Conservation (phyloP, 768 basidiomycete genomes). For the Rhodotorula taiwanensis region DNA sequence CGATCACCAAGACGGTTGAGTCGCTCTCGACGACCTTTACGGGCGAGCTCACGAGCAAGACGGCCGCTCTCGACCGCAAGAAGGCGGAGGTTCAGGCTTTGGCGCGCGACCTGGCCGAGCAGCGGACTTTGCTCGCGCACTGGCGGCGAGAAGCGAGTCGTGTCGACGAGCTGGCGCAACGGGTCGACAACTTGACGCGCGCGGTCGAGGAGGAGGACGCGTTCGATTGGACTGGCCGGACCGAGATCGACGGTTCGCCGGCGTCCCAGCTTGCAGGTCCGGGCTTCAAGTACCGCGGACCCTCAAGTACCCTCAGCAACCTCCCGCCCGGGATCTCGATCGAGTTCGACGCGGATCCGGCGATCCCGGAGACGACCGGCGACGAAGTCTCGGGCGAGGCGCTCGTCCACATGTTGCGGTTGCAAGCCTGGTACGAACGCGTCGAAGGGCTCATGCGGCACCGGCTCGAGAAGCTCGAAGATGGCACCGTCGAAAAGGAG, state of each 20-base stretch:
- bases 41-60: slow-evolving; percentile 73
- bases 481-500: slow-evolving; percentile 80
- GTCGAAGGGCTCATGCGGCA: slow-evolving; percentile 67
- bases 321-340: slow-evolving; percentile 60
- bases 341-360: slow-evolving; percentile 64
- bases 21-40: slow-evolving; percentile 70
- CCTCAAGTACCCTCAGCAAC: slow-evolving; percentile 60
- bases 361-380: slow-evolving; percentile 52
- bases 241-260: slow-evolving; percentile 47
- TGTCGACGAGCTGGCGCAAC: slow-evolving; percentile 71
- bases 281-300: slow-evolving; percentile 66
- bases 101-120: slow-evolving; percentile 82
- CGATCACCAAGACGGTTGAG: slow-evolving; percentile 79
- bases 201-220: slow-evolving; percentile 69
- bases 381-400: slow-evolving; percentile 41
- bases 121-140: slow-evolving; percentile 69
- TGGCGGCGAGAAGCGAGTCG: slow-evolving; percentile 70
- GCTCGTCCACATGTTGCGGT: slow-evolving; percentile 63
- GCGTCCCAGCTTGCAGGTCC: slow-evolving; percentile 40
- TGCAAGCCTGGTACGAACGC: slow-evolving; percentile 75
- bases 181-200: slow-evolving; percentile 73
- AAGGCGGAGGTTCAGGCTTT: slow-evolving; percentile 80
- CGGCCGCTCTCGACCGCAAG: slow-evolving; percentile 77
- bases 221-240: slow-evolving; percentile 84
- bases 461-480: slow-evolving; percentile 63